These are phyloP conservation scores for Macroventuria anomochaeta DNA, from an alignment of 2,329 filamentous ascomycete species.

Conservation along the genomic window DNA sequence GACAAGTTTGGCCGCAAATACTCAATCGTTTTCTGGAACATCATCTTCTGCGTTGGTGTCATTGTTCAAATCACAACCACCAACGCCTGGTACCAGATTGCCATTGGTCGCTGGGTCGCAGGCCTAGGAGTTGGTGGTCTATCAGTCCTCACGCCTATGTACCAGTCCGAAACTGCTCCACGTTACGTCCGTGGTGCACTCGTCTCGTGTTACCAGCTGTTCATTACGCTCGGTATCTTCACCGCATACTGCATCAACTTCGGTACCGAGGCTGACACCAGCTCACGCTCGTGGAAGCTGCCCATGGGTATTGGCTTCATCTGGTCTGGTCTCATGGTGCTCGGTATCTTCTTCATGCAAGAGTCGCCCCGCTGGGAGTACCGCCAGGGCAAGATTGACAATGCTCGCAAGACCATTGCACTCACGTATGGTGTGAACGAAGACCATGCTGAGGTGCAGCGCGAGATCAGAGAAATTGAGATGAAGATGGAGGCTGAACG, in stretches of 20 bases:
- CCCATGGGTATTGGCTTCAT: conserved; percentile 66
- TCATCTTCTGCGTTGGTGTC: conserved; percentile 69
- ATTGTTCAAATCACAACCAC: conserved; percentile 69
- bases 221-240: conserved; percentile 72
- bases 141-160: conserved; percentile 65
- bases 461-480: conserved; percentile 63
- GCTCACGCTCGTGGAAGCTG: conserved; percentile 67
- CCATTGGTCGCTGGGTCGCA: conserved; percentile 68
- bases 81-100: conserved; percentile 67
- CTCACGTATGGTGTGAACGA: conserved; percentile 62
- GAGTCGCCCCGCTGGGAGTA: conserved; percentile 66
- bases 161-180: conserved; percentile 70
- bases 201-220: conserved; percentile 69
- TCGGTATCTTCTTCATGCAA: conserved; percentile 62
- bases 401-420: conserved; percentile 59
- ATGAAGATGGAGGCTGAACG: conserved; percentile 62
- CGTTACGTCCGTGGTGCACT: conserved; percentile 69
- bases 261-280: conserved; percentile 60
- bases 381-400: conserved; percentile 60
- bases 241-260: conserved; percentile 62
- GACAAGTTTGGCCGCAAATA: conserved; percentile 67
- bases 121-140: conserved; percentile 70
- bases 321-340: conserved; percentile 61
- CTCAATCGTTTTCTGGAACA: conserved; percentile 67
- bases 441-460: conserved; percentile 61